phyloP scores from a whole-genome alignment of 192 early-diverging fungal species.

The Backusella westeae region DNA sequence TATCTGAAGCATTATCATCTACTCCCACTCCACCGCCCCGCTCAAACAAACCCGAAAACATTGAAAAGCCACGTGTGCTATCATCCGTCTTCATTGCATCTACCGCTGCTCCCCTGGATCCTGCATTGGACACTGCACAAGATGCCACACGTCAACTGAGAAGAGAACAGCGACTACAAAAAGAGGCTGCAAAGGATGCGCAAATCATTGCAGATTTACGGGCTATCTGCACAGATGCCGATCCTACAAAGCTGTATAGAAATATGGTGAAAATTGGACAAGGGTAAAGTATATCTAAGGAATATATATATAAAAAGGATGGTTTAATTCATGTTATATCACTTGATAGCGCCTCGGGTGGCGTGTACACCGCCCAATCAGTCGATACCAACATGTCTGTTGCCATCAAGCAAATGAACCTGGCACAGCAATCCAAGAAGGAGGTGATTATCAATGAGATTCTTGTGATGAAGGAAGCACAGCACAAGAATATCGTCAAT shows the following conservation, averaged over 20 bases:
- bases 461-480: conserved; percentile 80
- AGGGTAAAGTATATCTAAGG: conserved; percentile 22
- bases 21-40: conserved; percentile 11
- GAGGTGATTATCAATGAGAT: conserved; percentile 96
- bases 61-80: neutral
- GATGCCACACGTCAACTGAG: conserved; percentile 11
- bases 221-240: conserved; percentile 85
- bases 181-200: conserved; percentile 41
- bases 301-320: neutral
- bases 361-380: conserved; percentile 81
- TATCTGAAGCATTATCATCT: conserved; percentile 6
- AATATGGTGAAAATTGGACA: conserved; percentile 45
- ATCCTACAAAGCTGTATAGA: conserved; percentile 73
- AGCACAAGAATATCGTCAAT: conserved; percentile 86
- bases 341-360: conserved; percentile 76
- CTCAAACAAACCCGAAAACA: neutral
- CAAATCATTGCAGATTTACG: conserved; percentile 83
- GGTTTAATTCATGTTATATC: neutral
- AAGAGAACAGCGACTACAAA: conserved; percentile 22
- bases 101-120: conserved; percentile 32
- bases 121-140: conserved; percentile 25
- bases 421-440: conserved; percentile 94
- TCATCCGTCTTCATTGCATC: conserved; percentile 28
- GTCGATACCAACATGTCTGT: conserved; percentile 61
- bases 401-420: conserved; percentile 96